phyloP scores from a whole-genome alignment of 345 rosid species.

The Arabidopsis thaliana region DNA sequence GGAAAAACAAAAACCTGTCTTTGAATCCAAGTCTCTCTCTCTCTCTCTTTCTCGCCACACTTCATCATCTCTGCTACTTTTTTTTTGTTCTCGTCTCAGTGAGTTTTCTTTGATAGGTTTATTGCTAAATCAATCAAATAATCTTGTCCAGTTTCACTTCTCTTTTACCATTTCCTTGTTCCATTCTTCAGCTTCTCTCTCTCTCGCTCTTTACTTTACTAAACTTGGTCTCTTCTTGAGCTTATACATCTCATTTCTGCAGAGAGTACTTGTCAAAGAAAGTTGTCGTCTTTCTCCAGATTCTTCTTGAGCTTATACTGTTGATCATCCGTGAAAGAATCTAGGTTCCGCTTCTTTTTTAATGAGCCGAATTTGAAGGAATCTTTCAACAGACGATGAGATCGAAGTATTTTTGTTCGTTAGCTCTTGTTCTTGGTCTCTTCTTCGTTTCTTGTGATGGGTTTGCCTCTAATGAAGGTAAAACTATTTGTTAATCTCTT shows the following conservation, averaged over 20 bases:
- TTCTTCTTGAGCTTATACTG: not conserved
- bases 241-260: slow-evolving; percentile 26
- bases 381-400: slow-evolving; percentile 38
- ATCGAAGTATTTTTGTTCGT: slow-evolving; percentile 35
- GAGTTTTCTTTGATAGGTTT: slow-evolving; percentile 61
- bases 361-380: slow-evolving; percentile 40
- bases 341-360: slow-evolving; percentile 11
- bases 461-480: slow-evolving; percentile 76
- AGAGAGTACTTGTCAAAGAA: slow-evolving; percentile 13
- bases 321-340: slow-evolving; percentile 10
- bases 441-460: slow-evolving; percentile 55
- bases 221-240: slow-evolving; percentile 41
- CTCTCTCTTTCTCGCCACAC: slow-evolving; percentile 30
- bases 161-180: slow-evolving; percentile 25
- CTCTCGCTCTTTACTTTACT: slow-evolving; percentile 10
- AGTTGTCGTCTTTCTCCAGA: slow-evolving; percentile 39
- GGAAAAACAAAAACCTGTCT: slow-evolving; percentile 59
- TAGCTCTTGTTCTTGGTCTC: slow-evolving; percentile 49
- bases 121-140: slow-evolving; percentile 58
- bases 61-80: slow-evolving; percentile 43
- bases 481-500: slow-evolving; percentile 11
- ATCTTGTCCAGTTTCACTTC: slow-evolving; percentile 5
- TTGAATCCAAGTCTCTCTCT: slow-evolving; percentile 73
- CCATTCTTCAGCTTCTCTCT: slow-evolving; percentile 36
- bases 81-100: not conserved